Evolutionary conservation across 208 protist species (phyloP), one percentile per base, ranked within the genome.

Genomic region (Leishmania gerbilli): DNA sequence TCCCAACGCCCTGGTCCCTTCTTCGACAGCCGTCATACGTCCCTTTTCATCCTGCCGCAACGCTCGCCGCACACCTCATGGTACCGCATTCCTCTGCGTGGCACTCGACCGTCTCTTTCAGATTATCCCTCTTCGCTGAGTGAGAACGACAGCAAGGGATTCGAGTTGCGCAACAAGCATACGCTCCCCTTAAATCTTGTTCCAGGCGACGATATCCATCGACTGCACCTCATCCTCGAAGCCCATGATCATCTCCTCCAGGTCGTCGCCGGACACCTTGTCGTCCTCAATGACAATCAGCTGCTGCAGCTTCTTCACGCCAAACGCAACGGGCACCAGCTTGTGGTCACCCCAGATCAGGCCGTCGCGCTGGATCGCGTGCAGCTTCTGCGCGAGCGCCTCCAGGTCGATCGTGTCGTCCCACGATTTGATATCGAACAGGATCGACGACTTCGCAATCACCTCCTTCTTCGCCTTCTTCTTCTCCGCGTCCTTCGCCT

Each of bases 291-390:
- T 96, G 53, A 98, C 92, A 77, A 92, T 91, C 74, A 95, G 91
- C 88, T 98, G 97, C 84, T 98, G 91, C n/a, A 99, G 91, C 91
- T 99, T 99, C 91, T 98, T 99, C 68, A 99, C 95, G 79, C 98
- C 98, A 82, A 98, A 99, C 53, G 95, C 98, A 42, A 99, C 88
- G 21, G 96, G 90, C 69, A 97, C 89, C 21, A 98, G 87, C 89
- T 98, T 98, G 84, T 93, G 82, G 77, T 95, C 90, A 82, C 96
- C 95, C 96, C 97, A 99, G 24, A 96, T 67, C n/a, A 99, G 94
- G 58, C 97, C 97, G 58, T 97, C 92, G 77, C 93, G 94, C 80
- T 94, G 37, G 74, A 97, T 93, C 5, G 89, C 90, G 79, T 97
- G 90, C 69, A 98, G 87, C 86, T 95, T 94, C 79, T 88, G 34